Conservation (phyloP, 192 early-diverging fungal species). For the Coemansia sp. region DNA sequence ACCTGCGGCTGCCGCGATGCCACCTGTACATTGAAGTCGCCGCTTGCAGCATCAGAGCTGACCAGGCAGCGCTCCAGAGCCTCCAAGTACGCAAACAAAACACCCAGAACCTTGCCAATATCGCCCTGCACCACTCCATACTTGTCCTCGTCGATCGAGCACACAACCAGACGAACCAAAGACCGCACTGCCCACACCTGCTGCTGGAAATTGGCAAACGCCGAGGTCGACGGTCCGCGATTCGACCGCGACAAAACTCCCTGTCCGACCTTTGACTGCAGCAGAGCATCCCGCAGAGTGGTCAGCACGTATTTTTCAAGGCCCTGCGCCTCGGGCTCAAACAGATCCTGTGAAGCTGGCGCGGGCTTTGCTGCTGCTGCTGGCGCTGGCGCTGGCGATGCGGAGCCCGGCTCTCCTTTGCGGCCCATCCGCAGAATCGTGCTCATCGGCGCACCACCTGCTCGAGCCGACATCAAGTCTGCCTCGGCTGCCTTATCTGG, state of each 20-base stretch:
- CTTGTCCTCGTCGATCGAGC: constrained; percentile 40
- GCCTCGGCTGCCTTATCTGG: constrained; percentile 1
- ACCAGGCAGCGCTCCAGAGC: constrained; percentile 30
- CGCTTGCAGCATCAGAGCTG: constrained; percentile 5
- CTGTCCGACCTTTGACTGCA: constrained; percentile 36
- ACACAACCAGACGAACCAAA: constrained; percentile 38
- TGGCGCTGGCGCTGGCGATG: neutral
- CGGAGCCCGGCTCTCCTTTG: neutral
- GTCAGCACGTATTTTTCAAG: constrained; percentile 49
- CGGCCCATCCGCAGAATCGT: constrained; percentile 29
- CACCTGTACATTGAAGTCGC: constrained; percentile 21
- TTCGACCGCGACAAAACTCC: constrained; percentile 25
- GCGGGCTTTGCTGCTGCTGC: neutral
- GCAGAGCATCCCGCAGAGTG: constrained; percentile 29
- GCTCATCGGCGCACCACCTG: constrained; percentile 33
- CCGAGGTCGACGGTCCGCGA: constrained; percentile 20
- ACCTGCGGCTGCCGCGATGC: constrained; percentile 34
- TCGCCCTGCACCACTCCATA: constrained; percentile 48
- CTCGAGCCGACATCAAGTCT: neutral
- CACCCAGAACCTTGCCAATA: constrained; percentile 22
- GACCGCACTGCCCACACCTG: constrained; percentile 48
- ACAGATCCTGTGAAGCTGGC: constrained; percentile 29
- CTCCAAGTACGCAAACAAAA: constrained; percentile 28
- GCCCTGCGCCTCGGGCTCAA: constrained; percentile 44
- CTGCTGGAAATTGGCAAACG: constrained; percentile 46